Percentiles rank a stretch among this genome's conserved stretches.
phyloP scores from a whole-genome alignment of 306 rosid species.

The Crotalaria pallida region DNA sequence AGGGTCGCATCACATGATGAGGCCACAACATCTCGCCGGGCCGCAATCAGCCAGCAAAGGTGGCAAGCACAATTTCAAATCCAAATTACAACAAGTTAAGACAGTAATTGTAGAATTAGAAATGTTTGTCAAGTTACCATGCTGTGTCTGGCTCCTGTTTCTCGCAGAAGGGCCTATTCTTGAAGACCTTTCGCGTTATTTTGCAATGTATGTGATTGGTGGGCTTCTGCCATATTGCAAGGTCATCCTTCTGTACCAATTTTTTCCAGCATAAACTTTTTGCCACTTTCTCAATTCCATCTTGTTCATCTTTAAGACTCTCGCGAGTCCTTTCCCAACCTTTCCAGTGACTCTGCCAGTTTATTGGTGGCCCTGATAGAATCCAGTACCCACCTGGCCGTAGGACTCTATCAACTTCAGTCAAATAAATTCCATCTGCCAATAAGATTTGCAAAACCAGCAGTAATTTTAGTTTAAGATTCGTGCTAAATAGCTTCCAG shows the following conservation, averaged over 20 bases:
- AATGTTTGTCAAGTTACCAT: slow-evolving; percentile 45
- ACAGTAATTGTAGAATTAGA: neutral
- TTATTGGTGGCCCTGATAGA: slow-evolving; percentile 91
- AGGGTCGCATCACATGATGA: no score
- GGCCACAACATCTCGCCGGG: no score
- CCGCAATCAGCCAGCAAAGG: no score
- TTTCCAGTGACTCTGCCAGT: slow-evolving; percentile 80
- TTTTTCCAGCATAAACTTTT: slow-evolving; percentile 89
- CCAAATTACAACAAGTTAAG: neutral
- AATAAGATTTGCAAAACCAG: neutral
- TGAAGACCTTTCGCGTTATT: slow-evolving; percentile 54
- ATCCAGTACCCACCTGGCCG: slow-evolving; percentile 98
- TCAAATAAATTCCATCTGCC: slow-evolving; percentile 76
- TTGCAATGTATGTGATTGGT: slow-evolving; percentile 72
- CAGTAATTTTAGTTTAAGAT: neutral
- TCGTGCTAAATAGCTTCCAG: neutral
- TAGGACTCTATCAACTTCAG: slow-evolving; percentile 76
- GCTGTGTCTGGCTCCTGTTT: slow-evolving; percentile 69
- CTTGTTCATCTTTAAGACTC: slow-evolving; percentile 71
- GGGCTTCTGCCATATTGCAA: slow-evolving; percentile 94
- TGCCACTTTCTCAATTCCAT: slow-evolving; percentile 62
- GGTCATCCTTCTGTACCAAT: slow-evolving; percentile 58
- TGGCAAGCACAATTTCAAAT: no score
- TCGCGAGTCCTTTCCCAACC: slow-evolving; percentile 73
- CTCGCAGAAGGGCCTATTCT: slow-evolving; percentile 62